Evolutionary conservation across 768 basidiomycete genomes (phyloP).

Genomic region (Amanita pallidorosea): DNA sequence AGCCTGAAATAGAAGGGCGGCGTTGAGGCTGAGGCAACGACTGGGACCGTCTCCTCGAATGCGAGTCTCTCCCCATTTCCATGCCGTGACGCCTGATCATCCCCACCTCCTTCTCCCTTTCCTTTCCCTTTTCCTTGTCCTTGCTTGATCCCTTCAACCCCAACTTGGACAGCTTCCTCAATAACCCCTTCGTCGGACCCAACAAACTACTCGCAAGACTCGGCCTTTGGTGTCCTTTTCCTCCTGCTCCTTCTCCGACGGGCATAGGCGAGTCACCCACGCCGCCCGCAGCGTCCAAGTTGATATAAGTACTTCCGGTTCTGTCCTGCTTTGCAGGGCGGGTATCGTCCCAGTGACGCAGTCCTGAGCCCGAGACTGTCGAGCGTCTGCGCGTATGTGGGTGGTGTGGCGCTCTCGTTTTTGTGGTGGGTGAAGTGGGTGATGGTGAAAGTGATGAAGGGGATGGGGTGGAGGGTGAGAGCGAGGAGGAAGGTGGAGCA

Average conservation of each 20-base stretch:
- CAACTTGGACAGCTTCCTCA: conserved; percentile 2
- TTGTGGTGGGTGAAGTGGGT: neutral
- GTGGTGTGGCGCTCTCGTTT: neutral
- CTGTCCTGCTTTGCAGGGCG: neutral
- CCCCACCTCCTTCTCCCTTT: neutral
- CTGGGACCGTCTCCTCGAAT: too few species aligned
- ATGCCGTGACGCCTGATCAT: too few species aligned
- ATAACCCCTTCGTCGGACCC: neutral
- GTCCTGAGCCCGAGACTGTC: neutral
- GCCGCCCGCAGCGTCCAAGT: conserved; percentile 40
- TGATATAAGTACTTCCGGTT: conserved; percentile 19
- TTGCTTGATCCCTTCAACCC: neutral
- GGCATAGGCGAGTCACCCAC: conserved; percentile 57
- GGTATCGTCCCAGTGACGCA: too few species aligned
- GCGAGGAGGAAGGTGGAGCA: too few species aligned
- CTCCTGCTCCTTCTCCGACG: neutral
- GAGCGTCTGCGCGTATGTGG: neutral
- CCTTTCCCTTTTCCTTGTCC: neutral
- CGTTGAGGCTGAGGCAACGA: too few species aligned
- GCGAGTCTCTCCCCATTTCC: too few species aligned
- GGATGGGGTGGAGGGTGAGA: neutral
- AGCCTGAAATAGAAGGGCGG: too few species aligned
- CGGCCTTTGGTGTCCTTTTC: neutral
- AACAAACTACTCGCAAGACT: conserved; percentile 7
- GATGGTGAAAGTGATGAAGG: neutral